phyloP scores from a whole-genome alignment of 257 asterid genomes.

The Orobanche coerulescens region DNA sequence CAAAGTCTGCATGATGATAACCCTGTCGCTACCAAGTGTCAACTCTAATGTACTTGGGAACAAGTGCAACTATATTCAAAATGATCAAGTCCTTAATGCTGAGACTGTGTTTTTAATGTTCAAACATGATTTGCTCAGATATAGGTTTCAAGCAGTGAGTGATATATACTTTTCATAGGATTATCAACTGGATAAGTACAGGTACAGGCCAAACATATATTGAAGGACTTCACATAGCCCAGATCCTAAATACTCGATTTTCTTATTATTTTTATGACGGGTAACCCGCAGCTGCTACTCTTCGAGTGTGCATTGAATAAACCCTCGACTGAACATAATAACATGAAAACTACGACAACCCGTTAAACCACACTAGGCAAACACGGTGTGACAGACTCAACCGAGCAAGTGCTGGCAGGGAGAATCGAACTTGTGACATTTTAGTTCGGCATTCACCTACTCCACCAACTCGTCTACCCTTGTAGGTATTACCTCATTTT shows the following conservation, averaged over 20 bases:
- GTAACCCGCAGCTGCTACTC: too few relatives aligned
- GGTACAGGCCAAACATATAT: neutral
- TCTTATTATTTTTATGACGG: neutral
- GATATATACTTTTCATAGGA: too few relatives aligned
- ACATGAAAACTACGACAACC: too few relatives aligned
- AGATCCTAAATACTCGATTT: constrained; percentile 14
- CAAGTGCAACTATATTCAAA: neutral
- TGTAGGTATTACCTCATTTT: too few relatives aligned
- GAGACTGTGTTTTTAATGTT: neutral
- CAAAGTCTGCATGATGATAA: neutral
- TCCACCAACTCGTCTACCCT: too few relatives aligned
- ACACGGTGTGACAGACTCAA: too few relatives aligned
- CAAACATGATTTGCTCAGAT: neutral
- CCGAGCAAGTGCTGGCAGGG: too few relatives aligned
- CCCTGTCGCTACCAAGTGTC: neutral
- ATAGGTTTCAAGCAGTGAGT: neutral
- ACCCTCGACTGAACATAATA: too few relatives aligned
- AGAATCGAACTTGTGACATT: too few relatives aligned
- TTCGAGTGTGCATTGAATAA: too few relatives aligned
- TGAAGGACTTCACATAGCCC: constrained; percentile 1
- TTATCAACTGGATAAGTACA: neutral
- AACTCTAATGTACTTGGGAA: neutral
- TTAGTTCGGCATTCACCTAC: too few relatives aligned
- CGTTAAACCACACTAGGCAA: too few relatives aligned
- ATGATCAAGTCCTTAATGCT: neutral